Conservation (phyloP, 2,329 filamentous ascomycete species). For the Zasmidium citrigriseum region DNA sequence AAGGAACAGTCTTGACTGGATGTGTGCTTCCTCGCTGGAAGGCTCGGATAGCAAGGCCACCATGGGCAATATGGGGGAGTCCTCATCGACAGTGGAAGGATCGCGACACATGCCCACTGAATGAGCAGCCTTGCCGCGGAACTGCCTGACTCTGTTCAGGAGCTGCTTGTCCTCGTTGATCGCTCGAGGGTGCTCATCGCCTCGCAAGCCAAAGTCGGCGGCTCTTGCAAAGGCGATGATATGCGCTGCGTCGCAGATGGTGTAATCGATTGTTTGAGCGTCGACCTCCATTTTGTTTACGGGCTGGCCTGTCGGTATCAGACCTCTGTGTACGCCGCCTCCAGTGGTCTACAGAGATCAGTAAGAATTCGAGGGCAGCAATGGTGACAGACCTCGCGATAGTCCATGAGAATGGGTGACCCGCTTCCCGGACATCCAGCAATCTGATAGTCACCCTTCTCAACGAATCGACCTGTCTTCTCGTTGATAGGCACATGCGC, state of each 20-base stretch:
- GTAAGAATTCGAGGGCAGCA: neutral
- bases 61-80: slow-evolving; percentile 22
- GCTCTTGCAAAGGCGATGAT: slow-evolving; percentile 21
- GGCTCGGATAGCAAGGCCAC: slow-evolving; percentile 14
- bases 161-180: slow-evolving; percentile 15
- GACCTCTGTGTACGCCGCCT: slow-evolving; percentile 15
- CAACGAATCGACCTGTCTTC: slow-evolving; percentile 12
- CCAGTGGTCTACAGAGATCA: slow-evolving; percentile 11
- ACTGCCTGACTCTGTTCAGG: slow-evolving; percentile 10
- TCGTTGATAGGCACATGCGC: slow-evolving; percentile 18
- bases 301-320: slow-evolving; percentile 17
- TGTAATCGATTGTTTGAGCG: slow-evolving; percentile 11
- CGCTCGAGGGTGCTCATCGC: slow-evolving; percentile 16
- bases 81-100: slow-evolving; percentile 16
- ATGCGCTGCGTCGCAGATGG: slow-evolving; percentile 20
- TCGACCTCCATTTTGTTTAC: slow-evolving; percentile 13
- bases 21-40: slow-evolving; percentile 12
- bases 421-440: slow-evolving; percentile 20
- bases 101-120: slow-evolving; percentile 17
- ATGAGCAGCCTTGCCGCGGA: slow-evolving; percentile 19
- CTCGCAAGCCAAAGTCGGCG: slow-evolving; percentile 13
- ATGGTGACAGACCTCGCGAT: slow-evolving; percentile 7
- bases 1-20: slow-evolving; percentile 18
- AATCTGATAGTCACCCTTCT: slow-evolving; percentile 17
- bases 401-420: slow-evolving; percentile 23